phyloP scores from a whole-genome alignment of 495 filamentous ascomycete species.

The Pyrenopolyporus hunteri region DNA sequence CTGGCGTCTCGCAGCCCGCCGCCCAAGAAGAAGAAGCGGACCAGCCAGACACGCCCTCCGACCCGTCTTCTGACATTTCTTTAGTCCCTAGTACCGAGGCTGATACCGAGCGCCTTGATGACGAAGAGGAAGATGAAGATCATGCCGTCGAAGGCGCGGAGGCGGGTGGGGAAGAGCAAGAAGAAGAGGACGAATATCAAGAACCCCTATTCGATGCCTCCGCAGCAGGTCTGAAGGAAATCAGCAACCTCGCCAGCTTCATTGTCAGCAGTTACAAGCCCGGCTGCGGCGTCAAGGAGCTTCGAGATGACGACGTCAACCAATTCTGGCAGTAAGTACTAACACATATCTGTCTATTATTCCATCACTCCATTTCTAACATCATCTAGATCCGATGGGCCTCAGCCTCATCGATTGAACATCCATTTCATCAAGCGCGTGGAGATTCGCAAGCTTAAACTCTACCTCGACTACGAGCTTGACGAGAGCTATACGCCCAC shows the following conservation, averaged over 20 bases:
- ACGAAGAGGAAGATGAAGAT: slow-evolving; percentile 4
- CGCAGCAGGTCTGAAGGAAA: slow-evolving; percentile 76
- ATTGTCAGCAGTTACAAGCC: slow-evolving; percentile 91
- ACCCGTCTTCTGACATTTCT: not conserved
- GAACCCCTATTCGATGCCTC: slow-evolving; percentile 49
- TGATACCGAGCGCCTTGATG: slow-evolving; percentile 5
- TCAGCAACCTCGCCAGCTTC: slow-evolving; percentile 92
- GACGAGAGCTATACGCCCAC: slow-evolving; percentile 99
- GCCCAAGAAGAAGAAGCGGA: no score
- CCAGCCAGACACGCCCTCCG: no score
- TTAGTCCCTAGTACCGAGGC: not conserved
- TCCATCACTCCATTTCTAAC: not conserved
- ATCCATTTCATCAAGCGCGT: slow-evolving; percentile 96
- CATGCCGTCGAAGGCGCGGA: slow-evolving; percentile 14
- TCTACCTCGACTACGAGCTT: slow-evolving; percentile 87
- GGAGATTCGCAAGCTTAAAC: slow-evolving; percentile 77
- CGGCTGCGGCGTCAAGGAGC: slow-evolving; percentile 83
- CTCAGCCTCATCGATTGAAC: slow-evolving; percentile 91
- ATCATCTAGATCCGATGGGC: slow-evolving; percentile 75
- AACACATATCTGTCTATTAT: not conserved
- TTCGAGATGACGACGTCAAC: slow-evolving; percentile 76
- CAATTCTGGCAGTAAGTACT: slow-evolving; percentile 84
- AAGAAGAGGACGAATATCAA: slow-evolving; percentile 28
- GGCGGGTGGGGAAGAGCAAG: slow-evolving; percentile 27
- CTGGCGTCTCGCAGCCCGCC: not conserved